Evolutionary conservation across 768 basidiomycete species (phyloP), one percentile per base, ranked within the genome.

Genomic region (Boletus rubroflammeus): DNA sequence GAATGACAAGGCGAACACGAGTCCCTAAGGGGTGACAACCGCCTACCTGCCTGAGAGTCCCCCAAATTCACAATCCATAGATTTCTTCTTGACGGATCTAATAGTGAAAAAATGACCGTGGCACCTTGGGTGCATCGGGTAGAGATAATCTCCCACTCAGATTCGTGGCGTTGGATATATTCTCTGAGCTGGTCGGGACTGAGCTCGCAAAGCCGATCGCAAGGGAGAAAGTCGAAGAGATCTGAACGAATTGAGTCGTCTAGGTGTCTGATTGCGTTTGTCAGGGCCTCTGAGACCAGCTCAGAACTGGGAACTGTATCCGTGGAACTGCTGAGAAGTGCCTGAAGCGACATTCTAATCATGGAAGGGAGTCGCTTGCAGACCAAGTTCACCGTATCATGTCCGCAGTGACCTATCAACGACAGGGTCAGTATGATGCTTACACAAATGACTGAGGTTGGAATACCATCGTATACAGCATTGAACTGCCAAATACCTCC

Each of bases 341-440:
- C 61, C 38, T 72, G 73, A 49, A 81, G 72, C 50, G 73, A 69
- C 50, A 56, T 63, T 57, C 62, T 73, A 47, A 81, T 63, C 60
- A 74, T 68, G n/a, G 56, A 57, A 19, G 80, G 77, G 7, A 81
- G 71, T 29, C 64, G 66, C 55, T 65, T 66, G 47, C 69, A 70
- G 43, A 73, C 75, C 49, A 76, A 72, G 57, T 79, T 73, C 25
- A 79, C 80, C 5, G 77, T 78, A 36, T 78, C 68, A 56, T 76
- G 72, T 53, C 78, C 77, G 44, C 75, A 75, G 51, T 81, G 79
- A 47, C 79, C 79, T 81, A 54, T 31, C 53, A 31, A 43, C 21
- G 29, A 10, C 32, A 54, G 47, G 47, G 44, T 69, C 49, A 67
- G 47, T 36, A 70, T 13, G 45, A 32, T 59, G 43, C 70, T 62